phyloP scores from a whole-genome alignment of 441 rosid species.

The Corymbia citriodora region DNA sequence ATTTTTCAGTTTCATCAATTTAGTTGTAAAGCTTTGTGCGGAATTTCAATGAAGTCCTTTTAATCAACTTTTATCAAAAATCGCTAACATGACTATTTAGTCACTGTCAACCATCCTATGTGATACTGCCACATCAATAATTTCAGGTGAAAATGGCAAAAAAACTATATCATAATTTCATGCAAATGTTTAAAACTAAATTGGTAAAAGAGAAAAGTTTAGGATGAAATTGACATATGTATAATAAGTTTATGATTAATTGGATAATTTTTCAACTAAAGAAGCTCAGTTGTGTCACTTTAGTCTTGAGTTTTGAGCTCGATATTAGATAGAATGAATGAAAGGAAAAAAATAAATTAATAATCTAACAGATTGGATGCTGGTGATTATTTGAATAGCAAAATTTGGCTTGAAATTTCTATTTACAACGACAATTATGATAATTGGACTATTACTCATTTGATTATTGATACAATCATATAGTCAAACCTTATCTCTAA shows the following conservation, averaged over 20 bases:
- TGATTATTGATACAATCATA: not conserved
- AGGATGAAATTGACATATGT: rapidly evolving
- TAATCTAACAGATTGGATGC: not conserved
- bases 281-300: rapidly evolving
- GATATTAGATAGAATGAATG: not conserved
- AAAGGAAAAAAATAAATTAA: not conserved
- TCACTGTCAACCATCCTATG: too few relatives aligned
- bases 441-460: not conserved
- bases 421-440: rapidly evolving
- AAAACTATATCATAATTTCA: rapidly evolving
- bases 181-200: rapidly evolving
- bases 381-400: rapidly evolving
- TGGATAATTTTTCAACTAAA: rapidly evolving
- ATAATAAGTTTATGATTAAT: rapidly evolving
- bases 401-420: not conserved
- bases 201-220: not conserved
- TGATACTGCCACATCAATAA: rapidly evolving
- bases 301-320: not conserved
- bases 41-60: too few relatives aligned
- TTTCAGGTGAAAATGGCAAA: rapidly evolving
- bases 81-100: too few relatives aligned
- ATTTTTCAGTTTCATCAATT: too few relatives aligned
- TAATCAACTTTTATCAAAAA: too few relatives aligned
- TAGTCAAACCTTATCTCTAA: not conserved
- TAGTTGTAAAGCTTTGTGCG: too few relatives aligned